A percentile compares a stretch with the other conserved stretches of the same genome.
Conservation (phyloP, 768 basidiomycete species). For the Leucocoprinus leucothites region DNA sequence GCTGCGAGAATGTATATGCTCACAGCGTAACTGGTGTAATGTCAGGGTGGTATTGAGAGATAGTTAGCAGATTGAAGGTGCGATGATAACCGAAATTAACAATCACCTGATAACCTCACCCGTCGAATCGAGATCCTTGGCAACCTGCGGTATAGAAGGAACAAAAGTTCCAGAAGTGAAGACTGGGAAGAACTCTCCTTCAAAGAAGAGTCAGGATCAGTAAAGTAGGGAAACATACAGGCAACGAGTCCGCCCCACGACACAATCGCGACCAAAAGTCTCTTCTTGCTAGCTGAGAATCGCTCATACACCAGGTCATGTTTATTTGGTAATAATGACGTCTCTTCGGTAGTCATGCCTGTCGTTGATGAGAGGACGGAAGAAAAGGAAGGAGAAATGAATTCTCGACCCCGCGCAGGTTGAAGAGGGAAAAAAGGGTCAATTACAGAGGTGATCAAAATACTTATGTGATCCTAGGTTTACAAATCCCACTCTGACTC, state of each 20-base stretch:
- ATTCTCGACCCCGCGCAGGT: no score
- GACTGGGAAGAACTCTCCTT: conserved; percentile 36
- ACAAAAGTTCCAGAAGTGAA: conserved; percentile 69
- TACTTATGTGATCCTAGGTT: no score
- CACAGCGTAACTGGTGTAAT: conserved; percentile 25
- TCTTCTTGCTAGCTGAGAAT: conserved; percentile 53
- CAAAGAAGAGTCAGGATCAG: neutral
- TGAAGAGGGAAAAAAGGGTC: no score
- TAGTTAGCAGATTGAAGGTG: no score
- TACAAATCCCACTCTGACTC: no score
- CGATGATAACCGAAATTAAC: neutral
- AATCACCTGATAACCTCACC: conserved; percentile 53
- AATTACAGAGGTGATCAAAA: no score
- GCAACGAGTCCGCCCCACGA: conserved; percentile 61
- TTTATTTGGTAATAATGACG: conserved; percentile 32
- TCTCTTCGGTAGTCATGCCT: conserved; percentile 13
- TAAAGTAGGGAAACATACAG: conserved; percentile 40
- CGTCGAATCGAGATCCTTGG: conserved; percentile 59
- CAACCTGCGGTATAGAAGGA: conserved; percentile 72
- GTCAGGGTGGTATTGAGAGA: neutral
- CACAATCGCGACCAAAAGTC: conserved; percentile 52
- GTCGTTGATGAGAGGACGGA: neutral
- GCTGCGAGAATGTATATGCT: conserved; percentile 31
- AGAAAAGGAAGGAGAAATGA: no score
- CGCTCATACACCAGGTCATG: conserved; percentile 53